Conservation (phyloP, 306 rosid species). For the Dryas alaskensis region DNA sequence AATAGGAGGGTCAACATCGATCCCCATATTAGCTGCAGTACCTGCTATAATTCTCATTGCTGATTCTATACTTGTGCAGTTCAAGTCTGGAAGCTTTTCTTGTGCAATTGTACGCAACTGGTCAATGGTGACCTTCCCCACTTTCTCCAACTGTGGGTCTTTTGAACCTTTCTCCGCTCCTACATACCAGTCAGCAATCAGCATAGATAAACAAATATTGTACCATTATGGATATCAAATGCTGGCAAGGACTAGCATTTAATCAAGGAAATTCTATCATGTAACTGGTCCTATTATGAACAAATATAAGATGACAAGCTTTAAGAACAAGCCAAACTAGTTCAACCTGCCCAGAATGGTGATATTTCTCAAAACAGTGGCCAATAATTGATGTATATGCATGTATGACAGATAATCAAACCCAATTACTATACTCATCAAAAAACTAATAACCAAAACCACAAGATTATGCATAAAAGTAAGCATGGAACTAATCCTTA, state of each 20-base stretch:
- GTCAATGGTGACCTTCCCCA: slow-evolving; percentile 84
- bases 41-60: slow-evolving; percentile 98
- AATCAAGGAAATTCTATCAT: not conserved
- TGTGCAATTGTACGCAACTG: slow-evolving; percentile 78
- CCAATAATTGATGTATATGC: not conserved
- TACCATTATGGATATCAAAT: not conserved
- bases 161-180: slow-evolving; percentile 96
- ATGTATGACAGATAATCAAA: not conserved
- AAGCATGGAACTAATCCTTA: not conserved
- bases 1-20: slow-evolving; percentile 91
- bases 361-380: not conserved
- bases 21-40: slow-evolving; percentile 99
- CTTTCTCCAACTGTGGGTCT: slow-evolving; percentile 69
- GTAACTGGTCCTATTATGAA: not conserved
- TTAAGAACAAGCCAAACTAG: not conserved
- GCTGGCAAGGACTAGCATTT: not conserved
- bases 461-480: not conserved
- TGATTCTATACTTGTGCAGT: slow-evolving; percentile 78
- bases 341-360: not conserved
- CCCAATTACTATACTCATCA: not conserved
- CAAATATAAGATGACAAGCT: not conserved
- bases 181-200: slow-evolving; percentile 28
- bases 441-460: not conserved
- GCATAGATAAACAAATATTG: not conserved
- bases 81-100: slow-evolving; percentile 93